Base-by-base conservation (phyloP, 78 protist genomes). In the Tieghemostelium lacteum region DNA sequence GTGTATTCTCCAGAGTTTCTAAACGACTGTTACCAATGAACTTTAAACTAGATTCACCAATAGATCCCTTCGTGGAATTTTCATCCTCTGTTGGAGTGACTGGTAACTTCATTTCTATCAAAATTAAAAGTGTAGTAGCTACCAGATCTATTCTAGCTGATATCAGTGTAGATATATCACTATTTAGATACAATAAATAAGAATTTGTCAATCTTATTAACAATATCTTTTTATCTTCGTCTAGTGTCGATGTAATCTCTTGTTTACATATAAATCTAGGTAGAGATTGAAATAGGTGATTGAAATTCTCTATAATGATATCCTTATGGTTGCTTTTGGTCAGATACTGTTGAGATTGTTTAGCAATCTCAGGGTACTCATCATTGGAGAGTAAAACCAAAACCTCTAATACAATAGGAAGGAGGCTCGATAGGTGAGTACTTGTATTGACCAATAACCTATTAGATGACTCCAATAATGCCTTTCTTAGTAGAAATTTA, bases 281-380 rank as follows among this genome's bases (percentile, higher is more conserved):
- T 26, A 83, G 8, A 6, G 78, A 50, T 33, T 83, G 69, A 24
- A 83, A 49, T 19, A 83, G 54, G 69, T 83, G 78, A 60, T 70
- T 69, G 14, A 83, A 83, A 45, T 83, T 83, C 5, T 83, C 78
- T 3, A 29, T 52, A 31, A 49, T 31, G 12, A 12, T 33, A 69
- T 58, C 62, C 4, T 26, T 45, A 57, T 42, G 40, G 31, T 31
- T 40, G 16, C 36, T 36, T 36, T 36, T 3, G 4, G 69, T 28
- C 14, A 80, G n/a, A 20, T 66, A 64, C 12, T 52, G 19, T 34
- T 66, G 29, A 19, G 76, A 36, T 22, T 37, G 33, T 8, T 33
- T 26, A 19, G 49, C 14, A 8, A 83, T 33, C 24, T 66, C 50
- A 40, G 58, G 66, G 31, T 69, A 70, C 24, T 83, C 63, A 45